Evolutionary conservation across 495 filamentous ascomycete species (phyloP).

Genomic region (Penicillium egyptiacum): DNA sequence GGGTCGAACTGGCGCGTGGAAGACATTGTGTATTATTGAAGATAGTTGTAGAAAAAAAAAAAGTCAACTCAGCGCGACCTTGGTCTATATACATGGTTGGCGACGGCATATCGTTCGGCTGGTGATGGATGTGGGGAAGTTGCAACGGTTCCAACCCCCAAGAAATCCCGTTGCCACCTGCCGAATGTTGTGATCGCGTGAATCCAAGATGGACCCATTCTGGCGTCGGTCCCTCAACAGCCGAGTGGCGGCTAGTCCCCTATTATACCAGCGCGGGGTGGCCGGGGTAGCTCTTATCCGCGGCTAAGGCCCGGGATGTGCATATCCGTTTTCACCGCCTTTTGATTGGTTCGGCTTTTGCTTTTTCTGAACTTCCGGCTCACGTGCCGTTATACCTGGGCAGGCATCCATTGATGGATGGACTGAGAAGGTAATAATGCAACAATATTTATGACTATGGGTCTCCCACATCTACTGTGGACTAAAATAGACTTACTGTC

Average conservation of each 20-base stretch:
- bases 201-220: background rate
- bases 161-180: slow-evolving; percentile 22
- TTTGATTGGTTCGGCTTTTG: slow-evolving; percentile 4
- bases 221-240: slow-evolving; percentile 11
- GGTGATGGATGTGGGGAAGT: slow-evolving; percentile 18
- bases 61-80: slow-evolving; percentile 5
- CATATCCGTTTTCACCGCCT: background rate
- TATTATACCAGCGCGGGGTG: slow-evolving; percentile 8
- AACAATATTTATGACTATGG: too few species aligned
- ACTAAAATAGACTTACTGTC: too few species aligned
- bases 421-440: too few species aligned
- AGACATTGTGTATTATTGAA: slow-evolving; percentile 32
- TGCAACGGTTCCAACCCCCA: slow-evolving; percentile 11
- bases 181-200: slow-evolving; percentile 18
- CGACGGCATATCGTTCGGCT: slow-evolving; percentile 35
- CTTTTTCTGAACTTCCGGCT: background rate
- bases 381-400: background rate
- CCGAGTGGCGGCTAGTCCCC: slow-evolving; percentile 11
- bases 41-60: background rate
- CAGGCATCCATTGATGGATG: too few species aligned
- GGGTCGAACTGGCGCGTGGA: slow-evolving; percentile 59
- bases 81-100: slow-evolving; percentile 27
- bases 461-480: too few species aligned
- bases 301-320: slow-evolving; percentile 8
- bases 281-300: slow-evolving; percentile 15